Evolutionary conservation across 306 rosid genomes (phyloP), one percentile per base, ranked within the genome.

Genomic region (Trifolium subterraneum): DNA sequence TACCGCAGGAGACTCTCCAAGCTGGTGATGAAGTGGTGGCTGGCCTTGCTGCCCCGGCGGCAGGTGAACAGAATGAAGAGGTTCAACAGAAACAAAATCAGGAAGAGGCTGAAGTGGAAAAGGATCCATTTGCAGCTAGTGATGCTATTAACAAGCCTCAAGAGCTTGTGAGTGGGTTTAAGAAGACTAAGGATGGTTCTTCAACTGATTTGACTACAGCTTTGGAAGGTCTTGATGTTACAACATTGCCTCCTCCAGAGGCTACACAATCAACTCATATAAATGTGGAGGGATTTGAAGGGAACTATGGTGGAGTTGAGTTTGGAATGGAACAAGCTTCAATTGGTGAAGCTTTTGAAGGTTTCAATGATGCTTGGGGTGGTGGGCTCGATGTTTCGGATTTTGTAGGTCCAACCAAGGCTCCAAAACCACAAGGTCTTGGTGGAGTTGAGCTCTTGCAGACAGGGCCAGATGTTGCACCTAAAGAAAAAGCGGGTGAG

Each of bases 321-420:
- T 94, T 92, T 82, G 85, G 93, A 41, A 81, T 73, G 3, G 96
- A 94, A 45, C 92, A 94, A 60, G 86, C 90, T 74, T 78, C 96
- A 8, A 74, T 92, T 35, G 91, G 89, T 14, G 99, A 94, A 78
- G 86, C 96, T 75, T 94, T 94, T 80, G 96, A 94, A 78, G 89
- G 95, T 27, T 87, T 94, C 80, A 90, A 84, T 47, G 97, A 87
- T 10, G 95, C 99, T 70, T 94, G 94, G 93, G 99, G 97, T 58
- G 99, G 99, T 66, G 99, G 99, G 39, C 87, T 92, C 81, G 99
- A 94, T 82, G 86, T 91, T 13, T 94, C 96, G 0, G 96, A 94
- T 73, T 94, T 94, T 67, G 88, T 94, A 25, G 97, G 85, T 12
- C 35, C 96, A 0, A 82, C 84, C 48, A 90, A 88, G 75, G 84